Conservation (phyloP, 495 filamentous ascomycete species). For the Wilcoxina mikolae region DNA sequence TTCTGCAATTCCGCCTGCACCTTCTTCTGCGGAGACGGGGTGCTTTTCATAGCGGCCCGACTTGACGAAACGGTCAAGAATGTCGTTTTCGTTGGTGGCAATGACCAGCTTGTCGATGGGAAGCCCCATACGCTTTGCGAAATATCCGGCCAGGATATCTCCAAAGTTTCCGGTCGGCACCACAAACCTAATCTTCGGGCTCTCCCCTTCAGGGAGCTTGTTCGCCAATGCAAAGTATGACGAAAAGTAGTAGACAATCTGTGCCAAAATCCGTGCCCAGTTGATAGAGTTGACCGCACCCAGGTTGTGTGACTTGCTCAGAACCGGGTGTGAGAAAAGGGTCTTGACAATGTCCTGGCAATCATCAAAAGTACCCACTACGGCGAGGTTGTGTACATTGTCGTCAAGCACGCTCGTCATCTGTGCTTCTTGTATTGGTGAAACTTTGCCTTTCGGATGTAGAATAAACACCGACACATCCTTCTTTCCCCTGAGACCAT, state of each 20-base stretch:
- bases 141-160: conserved; percentile 87
- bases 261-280: conserved; percentile 77
- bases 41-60: conserved; percentile 70
- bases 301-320: conserved; percentile 59
- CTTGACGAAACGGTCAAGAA: conserved; percentile 70
- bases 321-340: conserved; percentile 65
- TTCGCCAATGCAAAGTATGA: conserved; percentile 67
- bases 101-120: conserved; percentile 70
- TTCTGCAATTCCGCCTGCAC: conserved; percentile 40
- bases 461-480: conserved; percentile 87
- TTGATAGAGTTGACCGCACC: conserved; percentile 87
- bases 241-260: conserved; percentile 86
- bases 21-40: conserved; percentile 35
- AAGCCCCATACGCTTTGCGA: conserved; percentile 80
- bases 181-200: conserved; percentile 57
- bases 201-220: conserved; percentile 36
- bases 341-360: conserved; percentile 94
- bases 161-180: conserved; percentile 93
- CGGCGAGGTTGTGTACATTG: conserved; percentile 79
- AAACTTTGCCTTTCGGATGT: conserved; percentile 68
- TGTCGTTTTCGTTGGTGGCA: conserved; percentile 89
- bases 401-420: conserved; percentile 81
- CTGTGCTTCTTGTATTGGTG: conserved; percentile 79
- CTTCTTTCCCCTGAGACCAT: conserved; percentile 92
- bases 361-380: conserved; percentile 84